Conservation (phyloP, 169 alveolate species). For the Toxoplasma gondii region DNA sequence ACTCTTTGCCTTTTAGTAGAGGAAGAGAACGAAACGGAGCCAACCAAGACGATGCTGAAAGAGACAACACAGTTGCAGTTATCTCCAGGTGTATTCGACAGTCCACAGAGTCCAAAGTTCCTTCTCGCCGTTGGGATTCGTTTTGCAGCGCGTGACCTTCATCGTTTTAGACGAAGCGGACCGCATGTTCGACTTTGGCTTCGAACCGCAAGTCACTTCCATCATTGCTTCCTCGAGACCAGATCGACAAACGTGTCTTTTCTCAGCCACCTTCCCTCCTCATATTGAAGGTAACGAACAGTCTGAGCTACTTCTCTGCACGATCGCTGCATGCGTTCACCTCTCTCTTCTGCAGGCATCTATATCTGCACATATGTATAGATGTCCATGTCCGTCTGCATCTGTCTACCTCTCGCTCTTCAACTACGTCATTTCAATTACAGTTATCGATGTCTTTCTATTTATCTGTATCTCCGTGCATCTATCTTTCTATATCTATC, state of each 20-base stretch:
- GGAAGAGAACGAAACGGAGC: too few relatives aligned
- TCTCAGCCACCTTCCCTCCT: constrained; percentile 99
- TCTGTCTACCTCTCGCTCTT: too few relatives aligned
- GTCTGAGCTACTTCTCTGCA: neutral
- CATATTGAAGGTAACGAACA: constrained; percentile 84
- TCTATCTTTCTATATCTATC: too few relatives aligned
- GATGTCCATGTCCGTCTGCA: neutral
- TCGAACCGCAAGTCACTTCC: constrained; percentile 95
- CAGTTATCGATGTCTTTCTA: too few relatives aligned
- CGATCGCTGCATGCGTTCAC: neutral
- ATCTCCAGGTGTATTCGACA: too few relatives aligned
- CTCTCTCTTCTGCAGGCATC: neutral
- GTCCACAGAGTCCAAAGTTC: neutral
- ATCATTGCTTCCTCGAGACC: constrained; percentile 85
- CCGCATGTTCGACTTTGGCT: constrained; percentile 71
- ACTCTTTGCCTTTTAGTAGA: too few relatives aligned
- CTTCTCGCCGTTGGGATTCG: neutral
- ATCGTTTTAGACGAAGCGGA: constrained; percentile 73
- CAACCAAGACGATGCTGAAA: too few relatives aligned
- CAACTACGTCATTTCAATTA: too few relatives aligned
- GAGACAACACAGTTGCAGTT: too few relatives aligned
- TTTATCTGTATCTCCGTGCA: too few relatives aligned
- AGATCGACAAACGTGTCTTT: constrained; percentile 92
- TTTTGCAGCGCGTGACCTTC: constrained; percentile 94
- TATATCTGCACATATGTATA: neutral